Evolutionary conservation across 169 alveolate species (phyloP).

Genomic region (Cystoisospora suis): DNA sequence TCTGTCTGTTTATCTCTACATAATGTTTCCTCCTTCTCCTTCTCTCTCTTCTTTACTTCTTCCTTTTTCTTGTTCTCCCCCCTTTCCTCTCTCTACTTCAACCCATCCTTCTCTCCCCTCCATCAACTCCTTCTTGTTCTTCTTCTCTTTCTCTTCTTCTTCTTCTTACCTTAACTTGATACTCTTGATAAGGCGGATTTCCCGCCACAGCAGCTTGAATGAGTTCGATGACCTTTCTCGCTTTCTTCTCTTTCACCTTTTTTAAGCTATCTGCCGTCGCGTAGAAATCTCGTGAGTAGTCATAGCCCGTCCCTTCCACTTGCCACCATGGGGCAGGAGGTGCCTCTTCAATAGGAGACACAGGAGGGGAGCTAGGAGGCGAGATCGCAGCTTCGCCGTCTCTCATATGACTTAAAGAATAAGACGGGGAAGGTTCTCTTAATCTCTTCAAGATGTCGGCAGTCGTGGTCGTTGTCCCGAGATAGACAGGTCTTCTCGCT

Average conservation of each 20-base stretch:
- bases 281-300: background rate
- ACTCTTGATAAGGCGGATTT: background rate
- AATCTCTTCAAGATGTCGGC: background rate
- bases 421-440: background rate
- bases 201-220: background rate
- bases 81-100: background rate
- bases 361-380: no score
- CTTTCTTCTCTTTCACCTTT: background rate
- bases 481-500: no score
- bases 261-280: background rate
- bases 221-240: conserved; percentile 9
- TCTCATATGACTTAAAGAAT: no score
- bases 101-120: background rate
- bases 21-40: background rate
- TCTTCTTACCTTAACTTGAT: background rate
- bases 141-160: background rate
- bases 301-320: background rate
- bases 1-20: background rate
- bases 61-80: background rate
- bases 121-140: background rate
- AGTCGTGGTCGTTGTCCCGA: no score
- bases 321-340: conserved; percentile 2
- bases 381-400: no score
- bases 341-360: no score
- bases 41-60: background rate